These are phyloP conservation scores for Platanus orientalis DNA, from an alignment of 164 flowering plant species.

Conservation along the genomic window DNA sequence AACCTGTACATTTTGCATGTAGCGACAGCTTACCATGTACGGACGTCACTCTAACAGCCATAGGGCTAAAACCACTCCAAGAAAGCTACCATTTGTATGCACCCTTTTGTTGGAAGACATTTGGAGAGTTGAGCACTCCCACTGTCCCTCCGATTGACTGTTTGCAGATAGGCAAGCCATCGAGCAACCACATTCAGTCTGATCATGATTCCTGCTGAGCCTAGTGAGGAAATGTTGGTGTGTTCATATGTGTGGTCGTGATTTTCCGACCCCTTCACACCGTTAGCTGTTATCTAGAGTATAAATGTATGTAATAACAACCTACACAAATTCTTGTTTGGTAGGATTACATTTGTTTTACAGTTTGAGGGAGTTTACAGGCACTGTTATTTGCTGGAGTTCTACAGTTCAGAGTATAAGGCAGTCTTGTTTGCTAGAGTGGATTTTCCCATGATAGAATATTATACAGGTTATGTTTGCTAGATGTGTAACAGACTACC, in stretches of 20 bases:
- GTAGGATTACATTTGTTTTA: slow-evolving; percentile 9
- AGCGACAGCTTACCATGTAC: slow-evolving; percentile 48
- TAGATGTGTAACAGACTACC: background rate
- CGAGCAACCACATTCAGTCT: slow-evolving; percentile 57
- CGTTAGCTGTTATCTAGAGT: slow-evolving; percentile 17
- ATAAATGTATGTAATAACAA: slow-evolving; percentile 12
- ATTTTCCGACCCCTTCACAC: slow-evolving; percentile 57
- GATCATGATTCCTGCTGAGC: slow-evolving; percentile 61
- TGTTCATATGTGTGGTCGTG: slow-evolving; percentile 41
- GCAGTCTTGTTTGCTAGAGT: slow-evolving; percentile 1
- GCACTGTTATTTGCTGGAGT: slow-evolving; percentile 4
- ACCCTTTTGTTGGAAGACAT: slow-evolving; percentile 92
- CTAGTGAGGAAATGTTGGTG: slow-evolving; percentile 18
- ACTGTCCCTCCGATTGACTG: slow-evolving; percentile 83
- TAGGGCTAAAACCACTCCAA: slow-evolving; percentile 36
- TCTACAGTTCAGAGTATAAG: background rate
- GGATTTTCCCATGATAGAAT: background rate
- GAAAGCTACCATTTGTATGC: slow-evolving; percentile 25
- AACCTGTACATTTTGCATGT: slow-evolving; percentile 41
- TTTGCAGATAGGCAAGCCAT: slow-evolving; percentile 76
- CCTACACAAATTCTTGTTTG: slow-evolving; percentile 7
- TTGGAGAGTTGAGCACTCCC: slow-evolving; percentile 73
- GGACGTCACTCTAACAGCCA: slow-evolving; percentile 32
- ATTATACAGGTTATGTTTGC: slow-evolving; percentile 13
- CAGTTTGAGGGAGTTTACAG: slow-evolving; percentile 10